Base-by-base conservation (phyloP, 768 basidiomycete genomes). In the Boletus barrowsii region DNA sequence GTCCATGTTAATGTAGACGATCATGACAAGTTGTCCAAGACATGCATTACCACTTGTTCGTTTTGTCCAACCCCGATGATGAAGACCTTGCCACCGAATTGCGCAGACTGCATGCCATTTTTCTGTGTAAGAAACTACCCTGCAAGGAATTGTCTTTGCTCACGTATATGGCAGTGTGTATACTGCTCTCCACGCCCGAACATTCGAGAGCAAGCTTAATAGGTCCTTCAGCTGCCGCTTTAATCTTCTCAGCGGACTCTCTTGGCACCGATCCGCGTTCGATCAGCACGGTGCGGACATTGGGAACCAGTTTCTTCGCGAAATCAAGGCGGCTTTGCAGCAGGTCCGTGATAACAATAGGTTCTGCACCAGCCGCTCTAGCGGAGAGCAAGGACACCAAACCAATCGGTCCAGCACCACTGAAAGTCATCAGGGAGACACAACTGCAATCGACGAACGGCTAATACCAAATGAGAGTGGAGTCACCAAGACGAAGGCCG, bases 321-420 rank as follows among this genome's bases (percentile, higher is more conserved):
- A 87, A 86, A 60, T 85, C 83, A 13, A 87, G 74, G 20, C 85
- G 82, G 53, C 74, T 82, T 61, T 83, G 80, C 67, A 86, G 78
- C 45, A 87, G 72, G 63, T 87, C 85, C 13, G 85, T 87, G 37
- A 87, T 86, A 46, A 87, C 75, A 55, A 87, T 79, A 7, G 85
- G 85, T 53, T 86, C 83, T 15, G 84, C 86, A 8, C 85, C 85
- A 40, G 85, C 85, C 44, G 86, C 85, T 42, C 83, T 75, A 8
- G 84, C 82, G 47, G 84, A 81, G 30, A 87, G 75, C 18, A 87
- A 73, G 17, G 84, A 75, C 24, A 83, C 72, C 20, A 87, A 73
- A 17, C 85, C 85, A 50, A 87, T 87, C 3, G 86, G 85, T 17
- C 85, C 85, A 22, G 84, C 82, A 51, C 85, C 85, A 62, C 83